Evolutionary conservation across 2,329 filamentous ascomycete genomes (phyloP).

Genomic region (Sporothrix schenckii): DNA sequence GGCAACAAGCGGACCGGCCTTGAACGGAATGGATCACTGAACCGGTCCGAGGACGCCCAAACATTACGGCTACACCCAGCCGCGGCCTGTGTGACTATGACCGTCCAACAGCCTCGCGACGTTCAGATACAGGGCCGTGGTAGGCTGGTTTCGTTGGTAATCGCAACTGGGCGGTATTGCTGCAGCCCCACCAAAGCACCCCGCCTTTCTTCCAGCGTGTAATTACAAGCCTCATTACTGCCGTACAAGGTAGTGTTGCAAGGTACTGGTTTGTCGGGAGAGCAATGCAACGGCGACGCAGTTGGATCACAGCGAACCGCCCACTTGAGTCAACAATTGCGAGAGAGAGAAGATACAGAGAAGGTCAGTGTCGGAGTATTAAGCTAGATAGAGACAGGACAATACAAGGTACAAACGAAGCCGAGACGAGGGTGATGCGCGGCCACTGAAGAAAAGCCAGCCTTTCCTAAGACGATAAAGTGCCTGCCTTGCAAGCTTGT

Average conservation of each 20-base stretch:
- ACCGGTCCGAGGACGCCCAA: too few species aligned
- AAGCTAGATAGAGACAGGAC: neutral
- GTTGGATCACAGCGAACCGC: too few species aligned
- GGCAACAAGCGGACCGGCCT: too few species aligned
- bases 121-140: too few species aligned
- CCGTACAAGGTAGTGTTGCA: too few species aligned
- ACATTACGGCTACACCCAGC: too few species aligned
- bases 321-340: neutral
- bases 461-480: conserved; percentile 12
- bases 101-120: neutral
- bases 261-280: neutral
- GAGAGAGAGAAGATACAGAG: neutral
- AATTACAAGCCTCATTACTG: neutral
- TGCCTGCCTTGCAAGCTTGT: conserved; percentile 27
- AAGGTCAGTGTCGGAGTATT: too few species aligned
- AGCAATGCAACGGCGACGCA: neutral
- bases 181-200: conserved; percentile 17
- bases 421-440: neutral
- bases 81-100: too few species aligned
- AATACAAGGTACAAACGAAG: neutral
- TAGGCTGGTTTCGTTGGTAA: neutral
- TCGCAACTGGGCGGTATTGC: neutral
- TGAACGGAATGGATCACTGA: too few species aligned
- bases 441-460: conserved; percentile 15
- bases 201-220: neutral